These are phyloP conservation scores for Aquanectria penicillioides DNA, from an alignment of 2,329 filamentous ascomycete species.

Conservation along the genomic window DNA sequence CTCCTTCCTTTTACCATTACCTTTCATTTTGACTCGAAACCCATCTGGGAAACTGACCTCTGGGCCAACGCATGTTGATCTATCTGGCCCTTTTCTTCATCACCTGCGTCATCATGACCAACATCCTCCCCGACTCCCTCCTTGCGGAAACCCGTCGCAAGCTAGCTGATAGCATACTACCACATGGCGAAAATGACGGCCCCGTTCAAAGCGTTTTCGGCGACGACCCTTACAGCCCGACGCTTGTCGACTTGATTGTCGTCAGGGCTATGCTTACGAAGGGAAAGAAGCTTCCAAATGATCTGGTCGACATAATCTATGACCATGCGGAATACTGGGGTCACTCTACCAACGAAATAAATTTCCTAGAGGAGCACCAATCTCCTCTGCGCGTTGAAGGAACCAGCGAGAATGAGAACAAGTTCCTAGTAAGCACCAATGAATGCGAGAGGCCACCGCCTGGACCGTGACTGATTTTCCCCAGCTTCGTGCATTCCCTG, in stretches of 20 bases:
- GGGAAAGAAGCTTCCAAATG: constrained; percentile 58
- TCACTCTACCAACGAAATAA: constrained; percentile 52
- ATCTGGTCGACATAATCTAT: constrained; percentile 65
- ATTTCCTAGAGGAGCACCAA: constrained; percentile 38
- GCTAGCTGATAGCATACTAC: background rate
- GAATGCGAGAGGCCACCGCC: no score
- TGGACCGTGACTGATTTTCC: constrained; percentile 6
- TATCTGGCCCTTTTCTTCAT: constrained; percentile 22
- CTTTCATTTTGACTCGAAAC: background rate
- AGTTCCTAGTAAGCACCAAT: constrained; percentile 46
- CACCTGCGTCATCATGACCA: constrained; percentile 39
- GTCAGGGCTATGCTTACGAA: constrained; percentile 60
- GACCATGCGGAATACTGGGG: constrained; percentile 73
- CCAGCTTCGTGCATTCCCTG: constrained; percentile 51
- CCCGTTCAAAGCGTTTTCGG: constrained; percentile 4
- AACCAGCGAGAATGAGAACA: constrained; percentile 39
- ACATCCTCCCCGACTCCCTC: constrained; percentile 37
- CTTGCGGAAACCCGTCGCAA: constrained; percentile 26
- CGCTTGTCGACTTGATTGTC: constrained; percentile 59
- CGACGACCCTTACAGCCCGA: constrained; percentile 45
- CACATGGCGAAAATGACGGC: background rate
- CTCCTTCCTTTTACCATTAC: background rate
- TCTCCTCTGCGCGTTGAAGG: constrained; percentile 38
- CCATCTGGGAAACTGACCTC: background rate
- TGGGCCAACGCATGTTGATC: constrained; percentile 26